phyloP scores from a whole-genome alignment of 805 yeast species.

The Cyberlindnera veronae region DNA sequence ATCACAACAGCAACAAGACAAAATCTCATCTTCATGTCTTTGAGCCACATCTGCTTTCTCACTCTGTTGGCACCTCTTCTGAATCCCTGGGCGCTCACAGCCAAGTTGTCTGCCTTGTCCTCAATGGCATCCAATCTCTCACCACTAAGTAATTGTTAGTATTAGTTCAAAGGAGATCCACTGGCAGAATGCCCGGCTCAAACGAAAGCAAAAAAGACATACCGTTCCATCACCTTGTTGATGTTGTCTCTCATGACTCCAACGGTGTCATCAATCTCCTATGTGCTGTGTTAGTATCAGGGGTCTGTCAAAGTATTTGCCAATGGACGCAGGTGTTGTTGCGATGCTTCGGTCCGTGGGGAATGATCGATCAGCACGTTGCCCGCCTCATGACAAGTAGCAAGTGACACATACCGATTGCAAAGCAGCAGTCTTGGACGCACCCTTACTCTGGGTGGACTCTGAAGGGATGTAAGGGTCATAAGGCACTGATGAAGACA shows the following conservation, averaged over 20 bases:
- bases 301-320: no score
- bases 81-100: conserved; percentile 90
- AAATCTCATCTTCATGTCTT: conserved; percentile 93
- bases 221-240: conserved; percentile 84
- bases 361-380: no score
- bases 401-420: conserved; percentile 58
- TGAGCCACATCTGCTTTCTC: conserved; percentile 99
- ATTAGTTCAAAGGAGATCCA: no score
- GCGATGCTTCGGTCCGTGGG: no score
- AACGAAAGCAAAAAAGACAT: conserved; percentile 1
- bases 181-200: no score
- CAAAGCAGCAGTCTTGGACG: conserved; percentile 60
- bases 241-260: conserved; percentile 97
- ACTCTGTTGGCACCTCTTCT: conserved; percentile 96
- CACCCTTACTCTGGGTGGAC: conserved; percentile 19
- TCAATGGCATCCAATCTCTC: conserved; percentile 90
- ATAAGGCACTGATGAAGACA: conserved; percentile 80
- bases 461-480: conserved; percentile 81
- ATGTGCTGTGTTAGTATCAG: conserved; percentile 32
- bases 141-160: conserved; percentile 88
- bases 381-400: neutral
- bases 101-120: conserved; percentile 89
- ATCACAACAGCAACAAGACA: conserved; percentile 81
- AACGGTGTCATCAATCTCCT: conserved; percentile 92
- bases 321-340: no score